Evolutionary conservation across 352 stramenopile genomes (phyloP).

Genomic region (Pythium guiyangense): DNA sequence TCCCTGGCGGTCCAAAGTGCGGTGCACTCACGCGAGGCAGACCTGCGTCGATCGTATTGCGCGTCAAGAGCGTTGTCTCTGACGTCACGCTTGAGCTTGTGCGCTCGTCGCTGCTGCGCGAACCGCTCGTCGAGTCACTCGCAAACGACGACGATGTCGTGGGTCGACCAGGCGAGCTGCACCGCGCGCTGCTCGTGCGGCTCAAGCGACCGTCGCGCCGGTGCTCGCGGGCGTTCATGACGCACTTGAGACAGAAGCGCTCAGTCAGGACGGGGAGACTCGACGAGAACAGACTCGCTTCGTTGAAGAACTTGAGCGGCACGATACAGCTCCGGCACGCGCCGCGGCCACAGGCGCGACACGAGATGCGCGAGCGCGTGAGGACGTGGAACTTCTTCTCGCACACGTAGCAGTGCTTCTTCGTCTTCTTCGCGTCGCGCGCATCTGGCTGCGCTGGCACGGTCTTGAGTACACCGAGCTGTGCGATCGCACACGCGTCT

Average conservation of each 20-base stretch:
- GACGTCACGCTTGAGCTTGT: neutral
- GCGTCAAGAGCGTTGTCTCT: neutral
- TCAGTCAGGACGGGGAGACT: conserved; percentile 7
- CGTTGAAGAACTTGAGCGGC: conserved; percentile 16
- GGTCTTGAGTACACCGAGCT: conserved; percentile 9
- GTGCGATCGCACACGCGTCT: conserved; percentile 10
- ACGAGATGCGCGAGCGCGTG: conserved; percentile 10
- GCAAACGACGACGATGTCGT: neutral
- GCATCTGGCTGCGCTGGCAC: neutral
- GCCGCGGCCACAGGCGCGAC: conserved; percentile 14
- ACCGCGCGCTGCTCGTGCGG: neutral
- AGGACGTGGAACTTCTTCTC: conserved; percentile 25
- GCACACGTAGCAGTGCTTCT: conserved; percentile 20
- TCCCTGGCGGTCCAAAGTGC: neutral
- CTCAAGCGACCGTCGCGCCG: neutral
- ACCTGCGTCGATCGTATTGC: conserved; percentile 2
- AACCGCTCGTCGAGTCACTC: conserved; percentile 6
- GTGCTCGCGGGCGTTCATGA: conserved; percentile 14
- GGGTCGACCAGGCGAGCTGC: neutral
- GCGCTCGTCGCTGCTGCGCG: conserved; percentile 3
- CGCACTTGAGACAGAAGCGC: conserved; percentile 19
- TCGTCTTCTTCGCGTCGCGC: neutral
- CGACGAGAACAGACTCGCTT: conserved; percentile 5
- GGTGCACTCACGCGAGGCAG: no score
- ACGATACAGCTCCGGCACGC: conserved; percentile 19